Percentiles rank a stretch among this genome's conserved stretches.
phyloP scores from a whole-genome alignment of 768 basidiomycete species.

The Sistotremastrum niveocremeum region DNA sequence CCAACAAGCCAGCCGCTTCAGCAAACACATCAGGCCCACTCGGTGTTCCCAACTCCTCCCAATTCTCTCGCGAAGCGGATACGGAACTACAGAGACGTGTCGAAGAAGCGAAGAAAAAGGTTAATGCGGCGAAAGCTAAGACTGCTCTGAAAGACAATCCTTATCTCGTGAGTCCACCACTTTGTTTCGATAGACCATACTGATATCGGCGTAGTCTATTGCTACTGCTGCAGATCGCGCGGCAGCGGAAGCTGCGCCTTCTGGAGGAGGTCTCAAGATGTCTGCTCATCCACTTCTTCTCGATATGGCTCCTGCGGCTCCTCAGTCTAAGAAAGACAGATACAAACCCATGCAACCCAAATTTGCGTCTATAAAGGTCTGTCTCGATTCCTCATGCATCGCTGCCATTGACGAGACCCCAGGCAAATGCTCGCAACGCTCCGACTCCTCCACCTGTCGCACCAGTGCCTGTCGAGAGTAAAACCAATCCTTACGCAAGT shows the following conservation, averaged over 20 bases:
- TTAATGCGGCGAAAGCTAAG: constrained; percentile 70
- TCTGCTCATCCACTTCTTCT: constrained; percentile 78
- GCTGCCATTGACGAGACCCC: neutral
- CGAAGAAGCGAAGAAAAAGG: constrained; percentile 75
- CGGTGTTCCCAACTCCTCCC: constrained; percentile 24
- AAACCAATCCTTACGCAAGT: constrained; percentile 69
- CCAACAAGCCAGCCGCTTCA: constrained; percentile 21
- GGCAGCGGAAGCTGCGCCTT: constrained; percentile 50
- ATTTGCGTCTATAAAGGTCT: constrained; percentile 86
- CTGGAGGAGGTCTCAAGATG: constrained; percentile 80
- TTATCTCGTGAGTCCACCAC: constrained; percentile 53
- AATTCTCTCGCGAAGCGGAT: constrained; percentile 26
- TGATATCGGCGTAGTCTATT: constrained; percentile 26
- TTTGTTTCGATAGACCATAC: neutral
- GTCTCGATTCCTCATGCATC: constrained; percentile 6
- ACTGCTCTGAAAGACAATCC: constrained; percentile 70
- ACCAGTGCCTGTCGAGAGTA: constrained; percentile 26
- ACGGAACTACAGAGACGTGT: constrained; percentile 54
- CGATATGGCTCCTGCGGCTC: constrained; percentile 43
- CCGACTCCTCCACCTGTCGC: constrained; percentile 45
- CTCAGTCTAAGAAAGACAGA: constrained; percentile 74
- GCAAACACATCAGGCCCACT: constrained; percentile 18
- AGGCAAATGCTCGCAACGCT: constrained; percentile 69
- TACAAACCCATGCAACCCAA: constrained; percentile 99
- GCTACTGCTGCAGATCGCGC: constrained; percentile 27